phyloP scores from a whole-genome alignment of 352 stramenopile genomes.

The Hyphochytrium catenoides region DNA sequence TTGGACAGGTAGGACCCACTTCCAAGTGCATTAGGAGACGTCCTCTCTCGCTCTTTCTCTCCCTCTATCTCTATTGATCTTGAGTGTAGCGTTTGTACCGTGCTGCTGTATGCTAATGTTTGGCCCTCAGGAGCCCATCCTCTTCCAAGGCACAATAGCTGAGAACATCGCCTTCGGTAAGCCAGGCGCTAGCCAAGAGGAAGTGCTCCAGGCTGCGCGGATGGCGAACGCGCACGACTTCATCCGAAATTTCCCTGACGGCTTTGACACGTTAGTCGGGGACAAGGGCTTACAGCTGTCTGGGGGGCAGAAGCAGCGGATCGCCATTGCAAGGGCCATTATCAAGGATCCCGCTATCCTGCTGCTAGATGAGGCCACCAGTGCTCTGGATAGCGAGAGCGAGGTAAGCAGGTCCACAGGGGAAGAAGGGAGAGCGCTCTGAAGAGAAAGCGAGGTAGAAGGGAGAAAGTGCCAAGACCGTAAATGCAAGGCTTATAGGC shows the following conservation, averaged over 20 bases:
- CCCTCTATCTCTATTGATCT: no score
- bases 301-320: constrained; percentile 24
- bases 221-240: constrained; percentile 19
- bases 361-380: constrained; percentile 32
- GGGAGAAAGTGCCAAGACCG: constrained; percentile 8
- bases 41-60: not conserved
- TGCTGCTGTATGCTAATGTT: not conserved
- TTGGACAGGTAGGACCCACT: constrained; percentile 38
- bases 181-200: constrained; percentile 14
- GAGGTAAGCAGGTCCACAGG: constrained; percentile 17
- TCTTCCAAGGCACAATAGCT: constrained; percentile 30
- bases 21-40: no score
- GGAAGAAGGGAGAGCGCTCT: not conserved
- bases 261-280: constrained; percentile 16
- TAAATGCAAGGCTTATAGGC: no score
- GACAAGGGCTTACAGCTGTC: constrained; percentile 17
- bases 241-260: constrained; percentile 15
- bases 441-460: constrained; percentile 7
- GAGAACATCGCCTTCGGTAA: constrained; percentile 26
- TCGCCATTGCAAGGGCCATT: constrained; percentile 17
- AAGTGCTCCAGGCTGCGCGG: constrained; percentile 9
- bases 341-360: constrained; percentile 18
- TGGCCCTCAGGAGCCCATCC: constrained; percentile 36
- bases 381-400: constrained; percentile 52
- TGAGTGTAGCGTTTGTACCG: not conserved